phyloP scores from a whole-genome alignment of 2,329 filamentous ascomycete genomes.

The Monilinia vaccinii-corymbosi region DNA sequence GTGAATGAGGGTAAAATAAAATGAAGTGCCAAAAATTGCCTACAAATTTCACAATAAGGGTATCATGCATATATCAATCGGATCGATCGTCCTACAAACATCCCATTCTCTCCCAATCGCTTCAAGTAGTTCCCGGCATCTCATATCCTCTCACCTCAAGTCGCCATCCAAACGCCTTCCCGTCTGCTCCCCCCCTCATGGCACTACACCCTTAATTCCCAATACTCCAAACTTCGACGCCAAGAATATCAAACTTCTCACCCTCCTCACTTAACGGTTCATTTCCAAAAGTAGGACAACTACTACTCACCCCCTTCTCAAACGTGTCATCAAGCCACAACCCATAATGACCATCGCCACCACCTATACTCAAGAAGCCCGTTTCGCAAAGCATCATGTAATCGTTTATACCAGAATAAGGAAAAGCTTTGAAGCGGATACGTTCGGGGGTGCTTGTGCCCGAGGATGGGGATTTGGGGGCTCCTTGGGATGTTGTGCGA shows the following conservation, averaged over 20 bases:
- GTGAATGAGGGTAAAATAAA: background rate
- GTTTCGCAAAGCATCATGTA: conserved; percentile 92
- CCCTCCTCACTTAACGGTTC: conserved; percentile 89
- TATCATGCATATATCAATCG: conserved; percentile 6
- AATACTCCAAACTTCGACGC: conserved; percentile 89
- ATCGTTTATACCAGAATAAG: conserved; percentile 91
- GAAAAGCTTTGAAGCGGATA: conserved; percentile 94
- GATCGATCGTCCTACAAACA: background rate
- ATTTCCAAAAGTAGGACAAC: conserved; percentile 89
- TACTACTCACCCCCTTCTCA: conserved; percentile 72
- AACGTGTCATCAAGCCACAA: conserved; percentile 86
- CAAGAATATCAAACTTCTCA: conserved; percentile 81
- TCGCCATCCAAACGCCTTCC: background rate
- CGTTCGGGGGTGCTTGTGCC: conserved; percentile 53
- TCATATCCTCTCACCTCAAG: background rate
- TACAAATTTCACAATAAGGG: conserved; percentile 7
- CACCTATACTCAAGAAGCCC: conserved; percentile 77
- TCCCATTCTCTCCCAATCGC: background rate
- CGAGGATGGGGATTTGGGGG: conserved; percentile 24
- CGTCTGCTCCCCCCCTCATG: background rate
- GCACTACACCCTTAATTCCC: conserved; percentile 36
- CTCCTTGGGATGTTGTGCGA: conserved; percentile 15
- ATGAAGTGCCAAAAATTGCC: background rate
- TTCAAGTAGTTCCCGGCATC: background rate
- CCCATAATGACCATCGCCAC: conserved; percentile 82